These are phyloP conservation scores for Aureobasidium uvarum DNA, from an alignment of 2,329 filamentous ascomycete genomes.

Conservation along the genomic window DNA sequence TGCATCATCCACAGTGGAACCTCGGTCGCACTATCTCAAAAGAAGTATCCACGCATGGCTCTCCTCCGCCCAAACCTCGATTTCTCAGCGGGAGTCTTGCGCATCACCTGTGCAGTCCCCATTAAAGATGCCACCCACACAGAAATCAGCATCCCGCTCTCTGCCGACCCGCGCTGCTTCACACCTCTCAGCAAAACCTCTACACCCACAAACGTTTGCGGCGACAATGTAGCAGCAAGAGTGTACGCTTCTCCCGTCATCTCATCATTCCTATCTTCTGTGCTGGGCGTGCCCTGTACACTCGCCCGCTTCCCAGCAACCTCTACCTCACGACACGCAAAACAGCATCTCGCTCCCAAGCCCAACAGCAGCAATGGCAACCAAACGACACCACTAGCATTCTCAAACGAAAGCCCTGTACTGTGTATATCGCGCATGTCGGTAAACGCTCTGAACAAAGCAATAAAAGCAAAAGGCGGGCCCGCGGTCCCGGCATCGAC, in stretches of 20 bases:
- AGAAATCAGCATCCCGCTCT: conserved; percentile 57
- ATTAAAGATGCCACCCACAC: neutral
- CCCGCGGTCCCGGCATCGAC: conserved; percentile 66
- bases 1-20: conserved; percentile 87
- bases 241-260: conserved; percentile 66
- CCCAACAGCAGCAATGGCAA: conserved; percentile 40
- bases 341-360: conserved; percentile 56
- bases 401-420: conserved; percentile 94
- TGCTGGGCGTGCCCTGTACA: conserved; percentile 74
- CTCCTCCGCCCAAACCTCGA: conserved; percentile 74
- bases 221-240: conserved; percentile 69
- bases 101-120: conserved; percentile 47
- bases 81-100: conserved; percentile 63
- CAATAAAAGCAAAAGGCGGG: conserved; percentile 64
- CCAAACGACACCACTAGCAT: conserved; percentile 59
- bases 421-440: conserved; percentile 79
- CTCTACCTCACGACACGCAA: conserved; percentile 64
- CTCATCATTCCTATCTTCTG: conserved; percentile 72
- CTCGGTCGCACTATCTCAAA: conserved; percentile 81
- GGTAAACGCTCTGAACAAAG: conserved; percentile 71
- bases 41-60: conserved; percentile 83
- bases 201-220: conserved; percentile 68
- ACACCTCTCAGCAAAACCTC: conserved; percentile 37
- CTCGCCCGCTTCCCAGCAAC: conserved; percentile 78
- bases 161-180: conserved; percentile 62